These are phyloP conservation scores for Cercophora samala DNA, from an alignment of 495 filamentous ascomycete genomes.

Conservation along the genomic window DNA sequence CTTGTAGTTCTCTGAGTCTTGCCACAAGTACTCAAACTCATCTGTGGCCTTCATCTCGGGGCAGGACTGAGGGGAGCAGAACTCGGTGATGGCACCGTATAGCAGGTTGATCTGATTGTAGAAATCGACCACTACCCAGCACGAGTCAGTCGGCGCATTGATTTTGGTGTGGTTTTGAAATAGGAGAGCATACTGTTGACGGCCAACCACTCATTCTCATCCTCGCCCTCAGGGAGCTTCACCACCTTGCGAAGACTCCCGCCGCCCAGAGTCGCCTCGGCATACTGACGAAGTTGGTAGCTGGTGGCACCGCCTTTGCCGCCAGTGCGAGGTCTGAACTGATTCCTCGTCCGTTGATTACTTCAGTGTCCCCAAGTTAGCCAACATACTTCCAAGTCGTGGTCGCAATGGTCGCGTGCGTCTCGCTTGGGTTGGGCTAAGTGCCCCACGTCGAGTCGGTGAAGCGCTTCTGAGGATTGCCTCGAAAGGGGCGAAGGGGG, in stretches of 20 bases:
- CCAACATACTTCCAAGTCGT: slow-evolving; percentile 35
- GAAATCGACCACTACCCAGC: slow-evolving; percentile 83
- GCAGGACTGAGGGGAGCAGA: slow-evolving; percentile 94
- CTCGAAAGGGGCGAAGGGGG: background rate
- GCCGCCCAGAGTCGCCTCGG: slow-evolving; percentile 92
- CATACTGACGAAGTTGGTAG: slow-evolving; percentile 96
- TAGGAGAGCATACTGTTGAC: slow-evolving; percentile 69
- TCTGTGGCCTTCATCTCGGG: slow-evolving; percentile 99
- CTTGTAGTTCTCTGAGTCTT: slow-evolving; percentile 89
- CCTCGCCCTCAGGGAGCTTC: slow-evolving; percentile 93
- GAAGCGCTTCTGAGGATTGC: background rate
- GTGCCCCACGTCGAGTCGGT: slow-evolving; percentile 10
- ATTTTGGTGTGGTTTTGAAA: background rate
- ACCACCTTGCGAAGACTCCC: slow-evolving; percentile 95
- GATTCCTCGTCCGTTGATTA: slow-evolving; percentile 82
- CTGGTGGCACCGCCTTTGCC: slow-evolving; percentile 84
- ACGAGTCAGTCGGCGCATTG: slow-evolving; percentile 14
- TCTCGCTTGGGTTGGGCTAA: slow-evolving; percentile 2
- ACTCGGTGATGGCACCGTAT: slow-evolving; percentile 97
- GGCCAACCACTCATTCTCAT: slow-evolving; percentile 95
- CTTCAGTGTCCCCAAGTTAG: slow-evolving; percentile 45
- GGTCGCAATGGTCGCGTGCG: background rate
- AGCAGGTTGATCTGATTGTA: slow-evolving; percentile 99
- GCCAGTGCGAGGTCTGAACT: slow-evolving; percentile 85
- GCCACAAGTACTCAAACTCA: slow-evolving; percentile 99